Evolutionary conservation across 2,329 filamentous ascomycete species (phyloP).

Genomic region (Coleophoma crateriformis): DNA sequence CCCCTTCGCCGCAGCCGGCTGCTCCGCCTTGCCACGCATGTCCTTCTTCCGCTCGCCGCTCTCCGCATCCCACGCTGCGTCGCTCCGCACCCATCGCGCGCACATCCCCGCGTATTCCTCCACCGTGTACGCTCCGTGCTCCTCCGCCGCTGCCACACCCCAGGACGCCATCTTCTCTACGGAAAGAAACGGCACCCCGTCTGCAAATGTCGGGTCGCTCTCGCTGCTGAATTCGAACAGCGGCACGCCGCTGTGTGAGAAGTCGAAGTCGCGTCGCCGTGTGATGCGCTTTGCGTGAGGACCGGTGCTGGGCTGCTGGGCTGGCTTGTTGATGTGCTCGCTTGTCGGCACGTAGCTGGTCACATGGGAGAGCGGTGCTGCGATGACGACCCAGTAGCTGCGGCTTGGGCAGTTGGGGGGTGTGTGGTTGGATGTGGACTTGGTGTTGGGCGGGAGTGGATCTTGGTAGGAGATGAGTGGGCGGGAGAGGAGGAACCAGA

Average conservation of each 20-base stretch:
- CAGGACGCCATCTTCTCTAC: conserved; percentile 7
- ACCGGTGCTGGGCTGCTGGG: not conserved
- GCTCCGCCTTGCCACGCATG: not conserved
- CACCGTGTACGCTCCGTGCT: not conserved
- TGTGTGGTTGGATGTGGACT: not conserved
- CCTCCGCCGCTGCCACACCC: conserved; percentile 1
- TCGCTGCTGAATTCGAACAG: conserved; percentile 21
- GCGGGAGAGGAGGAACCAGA: conserved; percentile 19
- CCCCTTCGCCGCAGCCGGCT: not conserved
- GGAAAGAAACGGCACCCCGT: conserved; percentile 2
- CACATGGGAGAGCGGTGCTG: conserved; percentile 18
- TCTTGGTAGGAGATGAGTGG: conserved; percentile 8
- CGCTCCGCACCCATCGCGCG: not conserved
- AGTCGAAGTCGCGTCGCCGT: conserved; percentile 20
- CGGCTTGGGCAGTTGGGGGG: conserved; percentile 18
- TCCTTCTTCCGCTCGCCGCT: not conserved
- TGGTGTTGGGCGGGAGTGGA: not conserved
- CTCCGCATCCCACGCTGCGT: not conserved
- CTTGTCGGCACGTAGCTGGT: conserved; percentile 9
- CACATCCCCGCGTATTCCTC: not conserved
- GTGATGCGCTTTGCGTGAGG: conserved; percentile 1
- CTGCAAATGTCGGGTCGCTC: not conserved
- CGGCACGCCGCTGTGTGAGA: conserved; percentile 19
- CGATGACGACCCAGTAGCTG: conserved; percentile 18
- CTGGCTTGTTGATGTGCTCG: not conserved